These are phyloP conservation scores for Globisporangium parvum DNA, from an alignment of 352 stramenopile species.

Conservation along the genomic window DNA sequence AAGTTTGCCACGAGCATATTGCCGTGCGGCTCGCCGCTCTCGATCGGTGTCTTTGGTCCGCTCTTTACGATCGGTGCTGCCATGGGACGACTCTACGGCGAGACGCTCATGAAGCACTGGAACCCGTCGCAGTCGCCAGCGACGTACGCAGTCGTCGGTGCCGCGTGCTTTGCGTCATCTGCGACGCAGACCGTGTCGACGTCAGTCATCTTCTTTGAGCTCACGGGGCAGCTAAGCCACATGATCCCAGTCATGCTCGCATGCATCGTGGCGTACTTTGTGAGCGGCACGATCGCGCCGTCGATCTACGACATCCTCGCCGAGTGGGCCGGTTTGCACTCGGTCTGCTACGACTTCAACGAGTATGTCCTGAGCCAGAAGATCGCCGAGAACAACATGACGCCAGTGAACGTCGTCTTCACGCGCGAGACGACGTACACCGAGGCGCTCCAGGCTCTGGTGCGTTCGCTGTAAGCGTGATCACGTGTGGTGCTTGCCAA, in stretches of 20 bases:
- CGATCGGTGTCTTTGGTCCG: constrained; percentile 75
- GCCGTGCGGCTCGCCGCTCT: constrained; percentile 63
- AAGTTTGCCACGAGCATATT: constrained; percentile 70
- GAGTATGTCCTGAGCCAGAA: constrained; percentile 70
- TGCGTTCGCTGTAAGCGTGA: constrained; percentile 14
- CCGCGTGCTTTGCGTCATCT: constrained; percentile 86
- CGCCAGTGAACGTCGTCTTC: constrained; percentile 42
- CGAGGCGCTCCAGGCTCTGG: constrained; percentile 55
- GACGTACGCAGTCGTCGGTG: constrained; percentile 89
- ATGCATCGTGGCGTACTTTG: constrained; percentile 78
- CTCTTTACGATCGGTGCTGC: constrained; percentile 80
- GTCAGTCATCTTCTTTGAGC: constrained; percentile 83
- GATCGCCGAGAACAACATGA: constrained; percentile 62
- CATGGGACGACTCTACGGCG: constrained; percentile 65
- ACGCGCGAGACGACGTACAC: constrained; percentile 72
- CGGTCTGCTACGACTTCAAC: constrained; percentile 79
- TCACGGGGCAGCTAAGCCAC: constrained; percentile 76
- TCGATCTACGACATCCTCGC: constrained; percentile 86
- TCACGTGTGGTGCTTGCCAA: not conserved
- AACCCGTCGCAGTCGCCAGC: constrained; percentile 68
- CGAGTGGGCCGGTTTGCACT: constrained; percentile 70
- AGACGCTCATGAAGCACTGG: constrained; percentile 74
- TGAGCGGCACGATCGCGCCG: constrained; percentile 63
- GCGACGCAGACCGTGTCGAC: constrained; percentile 89
- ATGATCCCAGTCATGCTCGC: constrained; percentile 81